Percentiles rank a stretch among this genome's conserved stretches.
Conservation (phyloP, 75 land plant genomes). For the Picea glauca region DNA sequence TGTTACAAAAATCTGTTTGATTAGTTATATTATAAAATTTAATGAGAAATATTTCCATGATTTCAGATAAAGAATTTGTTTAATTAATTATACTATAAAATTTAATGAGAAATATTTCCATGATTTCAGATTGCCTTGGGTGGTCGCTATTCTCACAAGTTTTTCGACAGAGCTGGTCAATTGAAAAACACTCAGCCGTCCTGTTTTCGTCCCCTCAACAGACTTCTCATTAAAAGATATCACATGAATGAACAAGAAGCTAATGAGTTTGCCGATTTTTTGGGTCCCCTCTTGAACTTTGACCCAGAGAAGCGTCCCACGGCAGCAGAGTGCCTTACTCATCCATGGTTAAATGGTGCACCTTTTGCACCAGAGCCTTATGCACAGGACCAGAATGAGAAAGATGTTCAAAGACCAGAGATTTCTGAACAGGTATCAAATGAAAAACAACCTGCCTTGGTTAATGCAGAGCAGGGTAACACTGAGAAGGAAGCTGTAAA, state of each 20-base stretch:
- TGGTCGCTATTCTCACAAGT: slow-evolving; percentile 65
- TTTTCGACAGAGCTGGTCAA: slow-evolving; percentile 74
- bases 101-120: background rate
- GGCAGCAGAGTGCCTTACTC: slow-evolving; percentile 63
- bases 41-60: background rate
- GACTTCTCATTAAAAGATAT: slow-evolving; percentile 61
- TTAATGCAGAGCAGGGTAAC: slow-evolving; percentile 19
- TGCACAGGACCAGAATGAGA: background rate
- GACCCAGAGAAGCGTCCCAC: slow-evolving; percentile 75
- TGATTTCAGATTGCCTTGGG: slow-evolving; percentile 60
- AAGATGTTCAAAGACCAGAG: too few species aligned
- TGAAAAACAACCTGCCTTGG: background rate
- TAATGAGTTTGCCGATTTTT: slow-evolving; percentile 68
- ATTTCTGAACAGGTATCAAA: background rate
- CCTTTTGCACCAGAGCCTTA: slow-evolving; percentile 18
- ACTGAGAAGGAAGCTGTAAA: slow-evolving; percentile 44
- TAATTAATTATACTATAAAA: background rate
- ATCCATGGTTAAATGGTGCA: slow-evolving; percentile 68
- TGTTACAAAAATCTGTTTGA: background rate
- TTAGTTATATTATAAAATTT: background rate
- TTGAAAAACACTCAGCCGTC: slow-evolving; percentile 54
- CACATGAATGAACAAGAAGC: slow-evolving; percentile 68
- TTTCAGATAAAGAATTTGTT: slow-evolving; percentile 28
- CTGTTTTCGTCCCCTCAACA: slow-evolving; percentile 63
- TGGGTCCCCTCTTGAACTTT: slow-evolving; percentile 73